Base-by-base conservation (phyloP, 768 basidiomycete genomes). In the Pisolithus marmoratus region DNA sequence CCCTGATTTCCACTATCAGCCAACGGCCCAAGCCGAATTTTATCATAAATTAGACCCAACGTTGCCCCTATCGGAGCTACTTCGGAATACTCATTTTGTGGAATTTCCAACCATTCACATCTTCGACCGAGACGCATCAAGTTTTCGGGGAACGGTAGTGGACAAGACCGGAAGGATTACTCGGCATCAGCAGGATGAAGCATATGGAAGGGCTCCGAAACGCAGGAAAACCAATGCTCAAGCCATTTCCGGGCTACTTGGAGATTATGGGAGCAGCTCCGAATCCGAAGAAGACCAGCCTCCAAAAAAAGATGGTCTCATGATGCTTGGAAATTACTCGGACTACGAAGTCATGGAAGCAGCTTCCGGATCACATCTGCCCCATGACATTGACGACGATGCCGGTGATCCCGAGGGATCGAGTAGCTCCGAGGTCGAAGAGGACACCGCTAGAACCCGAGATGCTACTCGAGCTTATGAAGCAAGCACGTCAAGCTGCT, bases 41-140 rank as follows among this genome's bases (percentile, higher is more conserved):
- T 87, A 82, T 63, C 77, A 85, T 61, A 76, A 75, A 31, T 67
- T 93, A 12, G 80, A 87, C 47, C 68, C 77, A 2, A 63, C 68
- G 4, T 58, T 75, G 40, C 65, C 75, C 22, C 72, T 94, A 24
- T 60, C 63, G 9, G 59, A 63, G 23, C 67, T 76, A 8, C 70
- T 95, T 42, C 74, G 71, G 34, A 69, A 81, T 46, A 87, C 80
- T 40, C 72, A 80, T 26, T 92, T 93, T 65, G 77, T 87, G 29
- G 93, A 95, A 65, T 95, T 81, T 61, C 93, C 93, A 7, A 84
- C 83, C 1, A 81, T 95, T 42, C 85, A 92, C 50, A 67, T 94
- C 6, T 85, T 84, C 74, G 80, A 85, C 44, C 78, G 70, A 22
- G 71, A 64, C 19, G 69, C 82, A 27, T 66, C 66, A 4, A 68